Conservation (phyloP, 1,139 yeast genomes). For the Kurtzmaniella quercitrusa region DNA sequence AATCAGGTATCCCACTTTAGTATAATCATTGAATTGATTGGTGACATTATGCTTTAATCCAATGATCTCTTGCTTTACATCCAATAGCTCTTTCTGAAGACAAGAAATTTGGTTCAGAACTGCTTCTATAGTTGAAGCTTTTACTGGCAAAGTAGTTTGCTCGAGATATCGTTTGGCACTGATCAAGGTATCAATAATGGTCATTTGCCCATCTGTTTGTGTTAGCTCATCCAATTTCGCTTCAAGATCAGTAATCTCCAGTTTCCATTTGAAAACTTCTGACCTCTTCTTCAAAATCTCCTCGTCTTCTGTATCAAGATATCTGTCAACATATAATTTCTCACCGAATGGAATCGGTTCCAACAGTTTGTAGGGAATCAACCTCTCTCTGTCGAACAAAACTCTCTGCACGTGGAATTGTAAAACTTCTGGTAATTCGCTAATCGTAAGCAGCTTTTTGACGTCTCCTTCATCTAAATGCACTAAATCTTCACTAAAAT, state of each 20-base stretch:
- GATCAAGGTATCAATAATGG: slow-evolving; percentile 42
- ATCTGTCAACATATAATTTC: slow-evolving; percentile 78
- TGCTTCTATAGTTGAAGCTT: slow-evolving; percentile 32
- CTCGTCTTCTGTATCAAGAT: slow-evolving; percentile 67
- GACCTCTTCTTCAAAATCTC: slow-evolving; percentile 49
- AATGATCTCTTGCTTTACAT: slow-evolving; percentile 34
- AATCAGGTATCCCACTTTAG: slow-evolving; percentile 67
- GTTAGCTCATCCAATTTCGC: slow-evolving; percentile 35
- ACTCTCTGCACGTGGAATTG: slow-evolving; percentile 95
- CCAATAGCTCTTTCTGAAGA: slow-evolving; percentile 34
- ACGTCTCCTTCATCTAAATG: slow-evolving; percentile 70
- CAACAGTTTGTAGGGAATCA: slow-evolving; percentile 75
- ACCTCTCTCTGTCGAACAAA: slow-evolving; percentile 71
- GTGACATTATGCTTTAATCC: slow-evolving; percentile 46
- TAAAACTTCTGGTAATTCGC: slow-evolving; percentile 70
- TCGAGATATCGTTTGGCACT: slow-evolving; percentile 57
- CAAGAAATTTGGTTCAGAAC: slow-evolving; percentile 29
- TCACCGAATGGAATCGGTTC: slow-evolving; percentile 82
- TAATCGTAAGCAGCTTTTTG: slow-evolving; percentile 68
- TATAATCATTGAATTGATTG: slow-evolving; percentile 57
- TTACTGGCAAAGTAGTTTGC: slow-evolving; percentile 19
- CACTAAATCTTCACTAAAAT: slow-evolving; percentile 72
- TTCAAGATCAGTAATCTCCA: slow-evolving; percentile 43
- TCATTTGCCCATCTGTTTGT: slow-evolving; percentile 47
- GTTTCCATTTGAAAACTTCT: slow-evolving; percentile 64